Percentiles rank a stretch among this genome's conserved stretches.
phyloP scores from a whole-genome alignment of 2,329 filamentous ascomycete genomes.

The Diplocarpon rosae region DNA sequence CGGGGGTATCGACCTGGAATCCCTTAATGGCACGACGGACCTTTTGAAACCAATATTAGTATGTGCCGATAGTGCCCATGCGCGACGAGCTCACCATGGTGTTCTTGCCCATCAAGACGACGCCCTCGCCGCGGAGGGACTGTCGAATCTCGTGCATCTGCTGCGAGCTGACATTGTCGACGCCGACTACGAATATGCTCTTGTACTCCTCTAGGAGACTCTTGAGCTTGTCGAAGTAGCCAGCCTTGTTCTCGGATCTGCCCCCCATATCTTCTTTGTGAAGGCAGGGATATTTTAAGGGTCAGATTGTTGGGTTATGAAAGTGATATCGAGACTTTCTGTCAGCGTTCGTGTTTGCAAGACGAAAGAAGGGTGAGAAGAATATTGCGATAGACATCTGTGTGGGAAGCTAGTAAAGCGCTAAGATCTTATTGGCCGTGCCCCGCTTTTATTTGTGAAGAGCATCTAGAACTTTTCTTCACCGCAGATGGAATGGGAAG shows the following conservation, averaged over 20 bases:
- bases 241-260: conserved; percentile 88
- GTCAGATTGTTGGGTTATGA: conserved; percentile 34
- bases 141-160: conserved; percentile 99
- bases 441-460: too few relatives aligned
- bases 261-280: conserved; percentile 98
- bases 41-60: conserved; percentile 32
- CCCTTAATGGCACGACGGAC: conserved; percentile 95
- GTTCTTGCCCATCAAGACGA: conserved; percentile 99
- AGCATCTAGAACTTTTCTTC: conserved; percentile 5
- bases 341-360: conserved; percentile 6
- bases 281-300: conserved; percentile 98
- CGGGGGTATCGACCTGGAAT: conserved; percentile 79
- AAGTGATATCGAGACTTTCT: conserved; percentile 13
- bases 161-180: conserved; percentile 99
- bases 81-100: conserved; percentile 62
- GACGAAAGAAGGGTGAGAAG: background rate
- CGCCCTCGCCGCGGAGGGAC: conserved; percentile 78
- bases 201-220: conserved; percentile 89
- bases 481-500: too few relatives aligned
- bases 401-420: too few relatives aligned
- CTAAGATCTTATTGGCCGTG: too few relatives aligned
- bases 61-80: background rate
- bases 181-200: conserved; percentile 93
- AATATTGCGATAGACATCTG: background rate
- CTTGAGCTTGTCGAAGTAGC: conserved; percentile 99